Percentiles rank a stretch among this genome's conserved stretches.
These are phyloP conservation scores for Craspedostauros australis DNA, from an alignment of 108 stramenopile genomes.

Conservation along the genomic window DNA sequence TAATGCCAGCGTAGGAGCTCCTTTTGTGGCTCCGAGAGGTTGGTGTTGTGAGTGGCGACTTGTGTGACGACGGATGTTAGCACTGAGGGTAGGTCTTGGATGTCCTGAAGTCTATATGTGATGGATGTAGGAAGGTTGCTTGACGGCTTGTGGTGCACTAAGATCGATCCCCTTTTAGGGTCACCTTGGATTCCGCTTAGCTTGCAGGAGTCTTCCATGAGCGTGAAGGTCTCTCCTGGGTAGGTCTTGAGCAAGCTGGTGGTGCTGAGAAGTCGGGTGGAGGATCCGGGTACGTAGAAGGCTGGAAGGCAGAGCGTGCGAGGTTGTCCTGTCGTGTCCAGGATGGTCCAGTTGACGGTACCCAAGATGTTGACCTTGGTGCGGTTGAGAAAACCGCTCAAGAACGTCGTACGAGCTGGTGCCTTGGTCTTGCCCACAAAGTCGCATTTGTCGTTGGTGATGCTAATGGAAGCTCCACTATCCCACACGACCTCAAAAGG, in stretches of 20 bases:
- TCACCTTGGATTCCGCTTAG: too few relatives aligned
- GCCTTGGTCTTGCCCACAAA: constrained; percentile 7
- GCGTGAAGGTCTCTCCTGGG: background rate
- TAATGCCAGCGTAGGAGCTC: too few relatives aligned
- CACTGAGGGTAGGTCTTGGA: too few relatives aligned
- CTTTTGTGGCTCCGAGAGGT: too few relatives aligned
- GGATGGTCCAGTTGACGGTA: background rate
- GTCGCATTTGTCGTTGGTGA: background rate
- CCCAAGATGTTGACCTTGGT: background rate
- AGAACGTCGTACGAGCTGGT: background rate
- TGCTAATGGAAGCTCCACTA: constrained; percentile 13
- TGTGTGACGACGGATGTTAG: too few relatives aligned
- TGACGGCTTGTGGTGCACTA: background rate
- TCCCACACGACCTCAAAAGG: constrained; percentile 18
- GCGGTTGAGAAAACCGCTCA: background rate
- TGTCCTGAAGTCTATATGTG: background rate
- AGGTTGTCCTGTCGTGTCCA: background rate
- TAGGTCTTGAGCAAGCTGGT: constrained; percentile 5
- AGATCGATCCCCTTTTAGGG: too few relatives aligned
- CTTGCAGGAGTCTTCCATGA: background rate
- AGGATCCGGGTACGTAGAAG: background rate
- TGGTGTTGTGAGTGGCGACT: too few relatives aligned
- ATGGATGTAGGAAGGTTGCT: background rate
- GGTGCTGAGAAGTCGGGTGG: constrained; percentile 8
- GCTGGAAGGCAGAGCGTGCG: constrained; percentile 1